phyloP scores from a whole-genome alignment of 2,329 filamentous ascomycete species.

The Pezicula rhizophila region DNA sequence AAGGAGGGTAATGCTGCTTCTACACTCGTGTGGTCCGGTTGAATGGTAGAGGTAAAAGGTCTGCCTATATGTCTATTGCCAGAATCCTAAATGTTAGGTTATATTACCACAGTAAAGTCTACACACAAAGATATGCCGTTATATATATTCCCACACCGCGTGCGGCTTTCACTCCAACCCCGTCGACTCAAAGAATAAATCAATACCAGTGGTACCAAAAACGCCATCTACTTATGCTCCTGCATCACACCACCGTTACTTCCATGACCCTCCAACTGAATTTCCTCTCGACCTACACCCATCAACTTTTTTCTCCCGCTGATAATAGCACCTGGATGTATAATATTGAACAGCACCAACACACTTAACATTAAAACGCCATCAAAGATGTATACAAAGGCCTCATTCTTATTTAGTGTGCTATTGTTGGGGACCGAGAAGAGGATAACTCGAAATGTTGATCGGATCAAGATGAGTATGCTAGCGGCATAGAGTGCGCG shows the following conservation, averaged over 20 bases:
- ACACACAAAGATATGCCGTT: too few relatives aligned
- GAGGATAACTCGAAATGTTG: constrained; percentile 38
- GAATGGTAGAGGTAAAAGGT: too few relatives aligned
- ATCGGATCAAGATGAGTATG: constrained; percentile 36
- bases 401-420: constrained; percentile 34
- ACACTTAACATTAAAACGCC: constrained; percentile 34
- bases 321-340: constrained; percentile 27
- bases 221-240: too few relatives aligned
- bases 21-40: too few relatives aligned
- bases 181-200: too few relatives aligned
- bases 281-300: constrained; percentile 3
- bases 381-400: constrained; percentile 37
- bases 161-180: too few relatives aligned
- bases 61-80: too few relatives aligned
- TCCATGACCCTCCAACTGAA: background rate
- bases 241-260: constrained; percentile 1
- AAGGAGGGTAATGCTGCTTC: too few relatives aligned
- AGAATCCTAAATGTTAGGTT: too few relatives aligned
- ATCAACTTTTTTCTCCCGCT: background rate
- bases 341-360: constrained; percentile 28
- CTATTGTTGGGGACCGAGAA: constrained; percentile 35
- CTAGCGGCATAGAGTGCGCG: constrained; percentile 32
- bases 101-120: too few relatives aligned
- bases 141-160: too few relatives aligned
- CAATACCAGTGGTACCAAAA: too few relatives aligned